Conservation (phyloP, 192 early-diverging fungal genomes). For the Pilaira anomala region DNA sequence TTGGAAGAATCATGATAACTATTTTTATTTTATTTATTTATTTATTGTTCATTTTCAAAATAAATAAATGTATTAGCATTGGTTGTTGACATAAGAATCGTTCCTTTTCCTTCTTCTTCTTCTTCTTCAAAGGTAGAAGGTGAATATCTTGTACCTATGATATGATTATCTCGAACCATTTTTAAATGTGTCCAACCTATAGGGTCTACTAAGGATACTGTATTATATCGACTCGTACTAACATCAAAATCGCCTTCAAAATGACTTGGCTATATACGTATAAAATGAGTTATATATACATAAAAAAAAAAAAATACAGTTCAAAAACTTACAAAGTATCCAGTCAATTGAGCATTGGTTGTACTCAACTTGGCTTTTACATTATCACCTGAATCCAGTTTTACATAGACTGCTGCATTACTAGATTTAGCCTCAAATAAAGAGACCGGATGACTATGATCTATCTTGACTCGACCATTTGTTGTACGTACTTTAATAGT, state of each 20-base stretch:
- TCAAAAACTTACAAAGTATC: not conserved
- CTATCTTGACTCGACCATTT: too few relatives aligned
- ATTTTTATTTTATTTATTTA: not conserved
- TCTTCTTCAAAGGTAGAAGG: not conserved
- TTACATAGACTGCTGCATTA: not conserved
- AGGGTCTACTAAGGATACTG: not conserved
- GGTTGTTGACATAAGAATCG: not conserved
- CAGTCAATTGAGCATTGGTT: not conserved
- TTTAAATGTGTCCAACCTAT: not conserved
- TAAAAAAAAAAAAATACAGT: too few relatives aligned
- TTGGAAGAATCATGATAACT: not conserved
- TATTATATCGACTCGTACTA: not conserved
- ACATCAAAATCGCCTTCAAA: constrained; percentile 1
- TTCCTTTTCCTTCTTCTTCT: not conserved
- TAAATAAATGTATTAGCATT: not conserved
- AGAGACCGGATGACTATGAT: too few relatives aligned
- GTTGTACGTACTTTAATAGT: not conserved
- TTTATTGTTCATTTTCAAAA: not conserved
- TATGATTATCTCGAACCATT: not conserved
- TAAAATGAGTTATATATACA: too few relatives aligned
- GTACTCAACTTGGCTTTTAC: not conserved
- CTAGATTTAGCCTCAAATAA: not conserved
- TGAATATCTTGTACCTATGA: not conserved
- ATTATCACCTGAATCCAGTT: not conserved
- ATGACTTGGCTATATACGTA: not conserved